Evolutionary conservation across 2,329 filamentous ascomycete genomes (phyloP).

Genomic region (Pyrenochaeta sp.): DNA sequence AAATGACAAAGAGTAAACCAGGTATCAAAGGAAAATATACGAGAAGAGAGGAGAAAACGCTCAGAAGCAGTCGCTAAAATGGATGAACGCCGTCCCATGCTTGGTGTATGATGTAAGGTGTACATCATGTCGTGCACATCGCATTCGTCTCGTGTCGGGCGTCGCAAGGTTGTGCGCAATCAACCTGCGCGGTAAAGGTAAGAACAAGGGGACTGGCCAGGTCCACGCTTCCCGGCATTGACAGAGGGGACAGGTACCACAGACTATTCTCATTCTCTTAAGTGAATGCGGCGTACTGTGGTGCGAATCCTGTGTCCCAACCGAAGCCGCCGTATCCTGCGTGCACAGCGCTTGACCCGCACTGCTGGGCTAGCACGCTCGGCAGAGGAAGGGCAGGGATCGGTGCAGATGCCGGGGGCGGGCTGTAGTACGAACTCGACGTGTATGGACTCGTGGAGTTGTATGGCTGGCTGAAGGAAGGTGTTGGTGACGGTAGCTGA

Average conservation of each 20-base stretch:
- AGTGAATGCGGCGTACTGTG: conserved; percentile 78
- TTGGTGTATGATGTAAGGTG: conserved; percentile 51
- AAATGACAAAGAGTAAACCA: conserved; percentile 50
- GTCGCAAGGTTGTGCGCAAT: conserved; percentile 52
- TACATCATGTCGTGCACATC: conserved; percentile 55
- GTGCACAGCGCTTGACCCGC: conserved; percentile 71
- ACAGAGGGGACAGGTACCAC: conserved; percentile 38
- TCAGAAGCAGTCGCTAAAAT: conserved; percentile 52
- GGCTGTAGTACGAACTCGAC: conserved; percentile 78
- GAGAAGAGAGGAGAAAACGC: conserved; percentile 46
- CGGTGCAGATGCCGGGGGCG: conserved; percentile 76
- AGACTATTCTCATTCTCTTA: conserved; percentile 60
- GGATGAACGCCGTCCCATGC: conserved; percentile 66
- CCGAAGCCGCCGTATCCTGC: conserved; percentile 79
- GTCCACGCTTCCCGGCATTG: conserved; percentile 50
- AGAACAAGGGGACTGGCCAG: conserved; percentile 51
- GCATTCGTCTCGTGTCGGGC: conserved; percentile 56
- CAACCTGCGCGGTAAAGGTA: conserved; percentile 39
- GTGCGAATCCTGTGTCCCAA: conserved; percentile 86
- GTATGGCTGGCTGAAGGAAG: conserved; percentile 77
- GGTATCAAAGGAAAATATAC: conserved; percentile 54
- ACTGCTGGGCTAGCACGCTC: conserved; percentile 84
- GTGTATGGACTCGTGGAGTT: conserved; percentile 59
- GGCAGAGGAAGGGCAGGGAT: conserved; percentile 82
- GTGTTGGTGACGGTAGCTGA: conserved; percentile 77